Evolutionary conservation across 2,329 filamentous ascomycete genomes (phyloP).

Genomic region (Sclerotinia glacialis): DNA sequence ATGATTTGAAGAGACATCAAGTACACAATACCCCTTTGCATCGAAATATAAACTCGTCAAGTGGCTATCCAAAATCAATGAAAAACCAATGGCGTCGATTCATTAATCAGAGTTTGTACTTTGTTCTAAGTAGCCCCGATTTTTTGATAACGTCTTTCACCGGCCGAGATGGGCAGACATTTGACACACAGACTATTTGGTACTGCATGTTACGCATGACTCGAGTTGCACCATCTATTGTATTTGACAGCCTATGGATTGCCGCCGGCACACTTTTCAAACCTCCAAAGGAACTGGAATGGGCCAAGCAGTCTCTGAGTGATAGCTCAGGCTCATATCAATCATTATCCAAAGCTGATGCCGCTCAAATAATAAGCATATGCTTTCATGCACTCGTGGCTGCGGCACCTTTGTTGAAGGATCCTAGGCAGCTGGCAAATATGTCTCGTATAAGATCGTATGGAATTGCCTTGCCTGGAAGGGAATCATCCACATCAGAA

Average conservation of each 20-base stretch:
- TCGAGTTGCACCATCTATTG: constrained; percentile 54
- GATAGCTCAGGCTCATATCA: constrained; percentile 17
- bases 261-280: constrained; percentile 57
- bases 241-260: constrained; percentile 64
- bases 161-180: constrained; percentile 46
- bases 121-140: constrained; percentile 57
- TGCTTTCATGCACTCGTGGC: constrained; percentile 63
- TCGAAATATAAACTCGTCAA: constrained; percentile 3
- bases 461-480: constrained; percentile 45
- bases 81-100: constrained; percentile 55
- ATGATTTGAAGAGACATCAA: constrained; percentile 25
- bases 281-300: constrained; percentile 44
- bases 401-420: constrained; percentile 47
- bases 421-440: constrained; percentile 47
- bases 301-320: constrained; percentile 28
- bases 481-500: constrained; percentile 48
- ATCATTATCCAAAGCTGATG: constrained; percentile 34
- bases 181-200: constrained; percentile 61
- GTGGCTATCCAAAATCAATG: neutral
- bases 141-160: constrained; percentile 58
- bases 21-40: constrained; percentile 8
- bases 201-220: constrained; percentile 61
- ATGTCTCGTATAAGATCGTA: constrained; percentile 57
- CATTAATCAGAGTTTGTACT: constrained; percentile 62
- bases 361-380: constrained; percentile 46